Base-by-base conservation (phyloP, 495 filamentous ascomycete genomes). In the Choiromyces venosus region DNA sequence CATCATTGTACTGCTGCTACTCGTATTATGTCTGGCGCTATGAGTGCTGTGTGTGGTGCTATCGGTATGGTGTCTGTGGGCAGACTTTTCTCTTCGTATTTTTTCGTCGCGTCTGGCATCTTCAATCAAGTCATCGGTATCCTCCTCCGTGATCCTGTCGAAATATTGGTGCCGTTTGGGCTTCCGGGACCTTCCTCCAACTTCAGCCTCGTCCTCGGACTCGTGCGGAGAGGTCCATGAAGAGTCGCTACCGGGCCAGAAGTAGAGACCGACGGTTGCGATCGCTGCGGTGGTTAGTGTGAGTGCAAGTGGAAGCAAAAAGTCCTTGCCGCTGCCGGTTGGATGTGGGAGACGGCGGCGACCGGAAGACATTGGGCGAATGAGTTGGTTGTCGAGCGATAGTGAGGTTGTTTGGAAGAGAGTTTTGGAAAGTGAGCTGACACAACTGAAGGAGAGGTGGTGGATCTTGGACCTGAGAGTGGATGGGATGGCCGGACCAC, bases 41-140 rank as follows among this genome's bases (percentile, higher is more conserved):
- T 38, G n/a, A 18, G 73, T 5, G 37, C 4, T 70, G 44, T 68
- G 69, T 69, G 5, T 65, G 67, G 71, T 67, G 70, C 39, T 52
- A 25, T 38, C 69, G 66, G 66, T 37, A 6, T 40, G 14, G 33
- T 40, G 66, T 18, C 66, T 67, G 66, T 0, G 25, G 19, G 66
- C 9, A 1, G 36, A 40, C 33, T 37, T 37, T 67, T 40, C 66
- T 37, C 33, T 38, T 25, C 52, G 44, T 33, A 61, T 3, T 65
- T 68, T 39, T 71, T 80, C 79, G 67, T 80, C 74, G 52, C 74
- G 74, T 46, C 70, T 67, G 10, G 46, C 64, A 56, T 80, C 79
- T 75, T 80, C 79, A 25, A 80, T 73, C 61, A 77, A 46, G n/a
- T 73, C 79, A 37, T 80, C 79, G 8, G 78, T 75, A 52, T 78